A percentile compares a stretch with the other conserved stretches of the same genome.
These are phyloP conservation scores for Cercophora scortea DNA, from an alignment of 495 filamentous ascomycete genomes.

Conservation along the genomic window DNA sequence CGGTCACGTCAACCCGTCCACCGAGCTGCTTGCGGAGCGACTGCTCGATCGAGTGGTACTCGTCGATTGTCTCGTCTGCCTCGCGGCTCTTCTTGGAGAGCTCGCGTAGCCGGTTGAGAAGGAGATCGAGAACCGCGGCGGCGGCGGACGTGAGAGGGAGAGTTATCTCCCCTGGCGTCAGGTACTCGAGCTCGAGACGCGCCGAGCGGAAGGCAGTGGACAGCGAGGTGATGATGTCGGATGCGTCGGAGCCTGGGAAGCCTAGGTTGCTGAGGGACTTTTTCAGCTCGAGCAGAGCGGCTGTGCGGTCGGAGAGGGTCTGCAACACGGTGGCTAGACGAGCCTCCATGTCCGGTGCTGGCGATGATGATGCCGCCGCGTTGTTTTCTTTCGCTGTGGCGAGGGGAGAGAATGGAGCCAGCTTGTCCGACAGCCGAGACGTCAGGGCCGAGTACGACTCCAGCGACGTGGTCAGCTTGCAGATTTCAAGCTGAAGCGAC, in stretches of 20 bases:
- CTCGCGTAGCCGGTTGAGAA: slow-evolving; percentile 33
- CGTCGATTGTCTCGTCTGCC: slow-evolving; percentile 48
- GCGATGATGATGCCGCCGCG: neutral
- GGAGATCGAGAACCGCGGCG: slow-evolving; percentile 37
- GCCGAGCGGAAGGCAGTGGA: slow-evolving; percentile 52
- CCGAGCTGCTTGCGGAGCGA: slow-evolving; percentile 41
- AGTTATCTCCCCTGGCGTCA: slow-evolving; percentile 54
- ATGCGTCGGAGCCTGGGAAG: slow-evolving; percentile 40
- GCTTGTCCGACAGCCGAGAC: slow-evolving; percentile 22
- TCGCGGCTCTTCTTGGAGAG: slow-evolving; percentile 40
- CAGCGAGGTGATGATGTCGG: slow-evolving; percentile 47
- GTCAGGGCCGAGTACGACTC: slow-evolving; percentile 29
- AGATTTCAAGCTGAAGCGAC: slow-evolving; percentile 30
- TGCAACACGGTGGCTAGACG: slow-evolving; percentile 27
- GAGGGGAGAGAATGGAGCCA: slow-evolving; percentile 11
- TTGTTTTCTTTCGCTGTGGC: neutral
- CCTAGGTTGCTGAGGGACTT: slow-evolving; percentile 41
- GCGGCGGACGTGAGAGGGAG: slow-evolving; percentile 37
- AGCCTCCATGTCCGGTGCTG: slow-evolving; percentile 20
- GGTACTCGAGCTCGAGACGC: slow-evolving; percentile 57
- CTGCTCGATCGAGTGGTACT: slow-evolving; percentile 42
- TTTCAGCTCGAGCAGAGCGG: slow-evolving; percentile 26
- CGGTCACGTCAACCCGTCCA: slow-evolving; percentile 33
- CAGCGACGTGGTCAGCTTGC: slow-evolving; percentile 28
- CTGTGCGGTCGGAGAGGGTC: slow-evolving; percentile 30